Evolutionary conservation across 2,329 filamentous ascomycete species (phyloP).

Genomic region (Alternaria sp.): DNA sequence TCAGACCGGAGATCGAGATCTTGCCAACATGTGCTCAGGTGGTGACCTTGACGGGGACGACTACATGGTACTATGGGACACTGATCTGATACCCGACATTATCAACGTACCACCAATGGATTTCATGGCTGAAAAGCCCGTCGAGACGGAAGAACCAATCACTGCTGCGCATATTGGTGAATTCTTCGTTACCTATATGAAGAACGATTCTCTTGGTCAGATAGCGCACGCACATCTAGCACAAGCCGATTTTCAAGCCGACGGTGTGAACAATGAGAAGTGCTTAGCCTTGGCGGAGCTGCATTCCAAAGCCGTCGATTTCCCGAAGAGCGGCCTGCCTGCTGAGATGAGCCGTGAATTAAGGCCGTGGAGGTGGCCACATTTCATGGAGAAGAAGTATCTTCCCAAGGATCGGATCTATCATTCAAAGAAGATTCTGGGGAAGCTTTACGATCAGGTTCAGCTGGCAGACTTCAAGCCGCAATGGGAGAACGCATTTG

Average conservation of each 20-base stretch:
- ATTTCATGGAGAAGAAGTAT: slow-evolving; percentile 81
- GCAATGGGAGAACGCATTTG: slow-evolving; percentile 76
- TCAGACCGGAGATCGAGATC: slow-evolving; percentile 79
- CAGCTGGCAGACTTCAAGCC: slow-evolving; percentile 73
- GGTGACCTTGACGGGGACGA: slow-evolving; percentile 97
- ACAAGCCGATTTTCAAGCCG: slow-evolving; percentile 69
- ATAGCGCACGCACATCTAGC: slow-evolving; percentile 87
- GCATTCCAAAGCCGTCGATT: slow-evolving; percentile 93
- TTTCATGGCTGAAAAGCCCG: slow-evolving; percentile 68
- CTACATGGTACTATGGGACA: slow-evolving; percentile 93
- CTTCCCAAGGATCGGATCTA: slow-evolving; percentile 64
- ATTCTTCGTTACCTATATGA: slow-evolving; percentile 94
- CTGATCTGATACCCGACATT: slow-evolving; percentile 66
- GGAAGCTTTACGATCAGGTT: slow-evolving; percentile 82
- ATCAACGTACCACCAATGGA: slow-evolving; percentile 83
- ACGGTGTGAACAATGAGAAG: slow-evolving; percentile 71
- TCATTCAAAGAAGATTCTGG: slow-evolving; percentile 74
- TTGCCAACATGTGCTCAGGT: slow-evolving; percentile 94
- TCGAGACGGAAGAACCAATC: slow-evolving; percentile 68
- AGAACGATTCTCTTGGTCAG: slow-evolving; percentile 79
- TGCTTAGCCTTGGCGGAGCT: slow-evolving; percentile 78
- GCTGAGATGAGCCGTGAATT: slow-evolving; percentile 72
- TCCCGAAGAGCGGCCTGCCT: slow-evolving; percentile 84
- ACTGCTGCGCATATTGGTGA: slow-evolving; percentile 75
- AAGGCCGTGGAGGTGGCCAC: slow-evolving; percentile 73